Evolutionary conservation across 306 rosid genomes (phyloP).

Genomic region (Myrica gale): DNA sequence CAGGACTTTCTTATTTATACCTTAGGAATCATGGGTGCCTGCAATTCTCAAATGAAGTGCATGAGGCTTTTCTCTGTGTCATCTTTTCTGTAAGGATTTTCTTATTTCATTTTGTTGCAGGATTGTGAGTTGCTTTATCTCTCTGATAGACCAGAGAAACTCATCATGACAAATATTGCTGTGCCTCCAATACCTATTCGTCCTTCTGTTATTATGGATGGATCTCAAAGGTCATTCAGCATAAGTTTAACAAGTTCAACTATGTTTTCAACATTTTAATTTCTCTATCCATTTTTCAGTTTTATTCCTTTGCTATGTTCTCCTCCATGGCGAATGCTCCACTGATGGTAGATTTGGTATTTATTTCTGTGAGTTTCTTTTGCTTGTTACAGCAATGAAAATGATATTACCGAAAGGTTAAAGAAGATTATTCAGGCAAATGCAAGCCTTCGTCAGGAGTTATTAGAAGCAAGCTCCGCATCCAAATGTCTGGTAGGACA

Average conservation of each 20-base stretch:
- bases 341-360: constrained; percentile 9
- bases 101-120: constrained; percentile 45
- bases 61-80: constrained; percentile 24
- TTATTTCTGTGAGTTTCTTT: constrained; percentile 24
- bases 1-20: constrained; percentile 14
- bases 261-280: background rate
- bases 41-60: constrained; percentile 12
- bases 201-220: constrained; percentile 84
- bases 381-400: constrained; percentile 75
- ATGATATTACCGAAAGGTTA: constrained; percentile 85
- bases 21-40: constrained; percentile 1
- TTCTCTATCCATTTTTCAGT: background rate
- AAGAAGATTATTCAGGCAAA: constrained; percentile 62
- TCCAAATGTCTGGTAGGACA: constrained; percentile 54
- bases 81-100: constrained; percentile 12
- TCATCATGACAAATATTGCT: constrained; percentile 54
- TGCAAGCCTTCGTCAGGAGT: constrained; percentile 50
- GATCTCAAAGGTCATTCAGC: constrained; percentile 62
- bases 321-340: constrained; percentile 10
- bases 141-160: constrained; percentile 79
- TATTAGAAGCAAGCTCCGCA: constrained; percentile 44
- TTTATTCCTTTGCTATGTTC: constrained; percentile 2
- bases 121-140: constrained; percentile 81
- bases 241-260: constrained; percentile 14
- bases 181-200: constrained; percentile 91